Evolutionary conservation across 768 basidiomycete species (phyloP).

Genomic region (Gloeopeniophorella convolvens): DNA sequence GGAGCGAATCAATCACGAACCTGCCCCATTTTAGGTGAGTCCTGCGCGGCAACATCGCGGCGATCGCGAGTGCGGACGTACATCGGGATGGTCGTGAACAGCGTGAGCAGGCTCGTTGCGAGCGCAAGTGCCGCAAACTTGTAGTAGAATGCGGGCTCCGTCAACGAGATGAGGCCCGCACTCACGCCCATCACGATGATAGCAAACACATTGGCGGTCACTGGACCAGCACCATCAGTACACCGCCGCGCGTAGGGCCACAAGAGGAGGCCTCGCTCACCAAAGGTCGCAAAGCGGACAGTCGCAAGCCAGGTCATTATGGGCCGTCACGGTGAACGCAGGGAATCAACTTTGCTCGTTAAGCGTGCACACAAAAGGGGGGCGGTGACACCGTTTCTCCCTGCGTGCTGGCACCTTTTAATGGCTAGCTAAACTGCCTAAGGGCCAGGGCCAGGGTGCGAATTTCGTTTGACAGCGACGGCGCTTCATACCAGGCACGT

Average conservation of each 20-base stretch:
- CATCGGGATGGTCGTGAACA: slow-evolving; percentile 29
- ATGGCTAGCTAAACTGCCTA: no score
- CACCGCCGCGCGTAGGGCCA: background rate
- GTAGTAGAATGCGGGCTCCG: slow-evolving; percentile 12
- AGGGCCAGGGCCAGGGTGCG: no score
- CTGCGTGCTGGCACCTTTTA: no score
- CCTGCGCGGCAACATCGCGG: background rate
- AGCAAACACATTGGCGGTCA: slow-evolving; percentile 23
- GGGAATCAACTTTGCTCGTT: background rate
- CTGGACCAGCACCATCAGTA: background rate
- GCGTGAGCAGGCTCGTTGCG: slow-evolving; percentile 25
- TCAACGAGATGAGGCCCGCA: slow-evolving; percentile 26
- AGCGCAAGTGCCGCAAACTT: slow-evolving; percentile 27
- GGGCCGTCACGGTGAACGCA: background rate
- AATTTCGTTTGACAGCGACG: background rate
- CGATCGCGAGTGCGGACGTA: background rate
- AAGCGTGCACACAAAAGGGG: background rate
- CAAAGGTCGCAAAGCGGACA: background rate
- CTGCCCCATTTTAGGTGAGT: slow-evolving; percentile 20
- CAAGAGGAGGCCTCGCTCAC: background rate
- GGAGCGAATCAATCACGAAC: slow-evolving; percentile 30
- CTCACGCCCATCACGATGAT: slow-evolving; percentile 29
- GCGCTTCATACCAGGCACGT: slow-evolving; percentile 3
- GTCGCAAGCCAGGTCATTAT: background rate
- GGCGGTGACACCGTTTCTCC: background rate